Base-by-base conservation (phyloP, 768 basidiomycete species). In the Termitomyces sp. region DNA sequence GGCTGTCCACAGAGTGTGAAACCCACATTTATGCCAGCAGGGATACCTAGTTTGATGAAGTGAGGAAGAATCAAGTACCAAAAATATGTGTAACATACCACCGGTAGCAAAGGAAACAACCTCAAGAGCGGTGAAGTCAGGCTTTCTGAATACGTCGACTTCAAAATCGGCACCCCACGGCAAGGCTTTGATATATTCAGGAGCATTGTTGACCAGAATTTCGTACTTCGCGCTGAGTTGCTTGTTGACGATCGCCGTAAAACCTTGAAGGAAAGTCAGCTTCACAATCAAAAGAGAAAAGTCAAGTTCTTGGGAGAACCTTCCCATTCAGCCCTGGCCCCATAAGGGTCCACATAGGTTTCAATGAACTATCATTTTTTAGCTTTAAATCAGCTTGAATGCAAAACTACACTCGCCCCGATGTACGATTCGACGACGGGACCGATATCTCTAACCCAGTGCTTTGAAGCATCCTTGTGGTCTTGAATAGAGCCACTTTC, bases 321-420 rank as follows among this genome's bases (percentile, higher is more conserved):
- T 84, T 95, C 92, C 93, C 93, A 95, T 72, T 95, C 94, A 0
- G 94, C 94, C 55, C 94, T 85, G n/a, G 84, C 89, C 39, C 93
- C 94, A 61, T 91, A 94, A 7, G 94, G 94, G 69, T 95, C 94
- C 18, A 94, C 88, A 62, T 92, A 92, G 1, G 89, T 92, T 79
- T 92, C 91, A 44, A 92, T 81, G 71, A 92, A 92, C 74, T 82
- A 55, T 11, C 24, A 42, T 13, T 52, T 36, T 44, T 46, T 46
- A 55, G 33, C 44, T 49, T 28, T 15, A 13, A 55, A n/a, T 45
- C n/a, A 33, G 32, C 20, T 55, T 50, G 45, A 18, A 42, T 8
- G 57, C 35, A 18, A 58, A 53, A 49, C 62, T 36, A 20, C 12
- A 71, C 79, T 63, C 64, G 81, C 81, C 24, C 92, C 92, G 59